phyloP scores from a whole-genome alignment of 768 basidiomycete genomes.

The Boletus vinaceobasis region DNA sequence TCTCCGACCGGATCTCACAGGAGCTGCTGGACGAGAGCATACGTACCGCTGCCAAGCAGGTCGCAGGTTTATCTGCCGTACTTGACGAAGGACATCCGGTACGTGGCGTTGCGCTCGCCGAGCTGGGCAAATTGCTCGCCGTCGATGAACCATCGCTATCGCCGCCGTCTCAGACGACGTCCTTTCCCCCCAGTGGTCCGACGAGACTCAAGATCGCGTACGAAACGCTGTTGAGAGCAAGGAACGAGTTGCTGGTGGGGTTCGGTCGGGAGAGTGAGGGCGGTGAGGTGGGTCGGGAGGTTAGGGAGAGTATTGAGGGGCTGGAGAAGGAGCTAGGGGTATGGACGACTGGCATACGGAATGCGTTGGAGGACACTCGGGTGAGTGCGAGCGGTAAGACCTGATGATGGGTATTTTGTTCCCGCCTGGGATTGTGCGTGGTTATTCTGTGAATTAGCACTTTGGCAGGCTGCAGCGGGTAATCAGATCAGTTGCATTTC shows the following conservation, averaged over 20 bases:
- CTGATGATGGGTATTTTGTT: neutral
- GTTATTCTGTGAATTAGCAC: neutral
- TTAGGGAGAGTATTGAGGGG: conserved; percentile 55
- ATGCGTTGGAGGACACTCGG: conserved; percentile 45
- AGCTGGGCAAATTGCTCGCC: conserved; percentile 76
- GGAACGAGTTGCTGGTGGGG: conserved; percentile 59
- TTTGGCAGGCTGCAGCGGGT: neutral
- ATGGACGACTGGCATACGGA: conserved; percentile 62
- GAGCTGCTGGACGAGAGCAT: conserved; percentile 62
- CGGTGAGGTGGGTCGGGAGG: conserved; percentile 63
- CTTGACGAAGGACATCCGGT: conserved; percentile 72
- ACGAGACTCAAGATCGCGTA: conserved; percentile 60
- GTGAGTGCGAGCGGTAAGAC: neutral
- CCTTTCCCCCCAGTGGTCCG: conserved; percentile 68
- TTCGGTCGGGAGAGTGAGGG: conserved; percentile 72
- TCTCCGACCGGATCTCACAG: conserved; percentile 41
- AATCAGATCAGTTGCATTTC: neutral
- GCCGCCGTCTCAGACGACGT: conserved; percentile 10
- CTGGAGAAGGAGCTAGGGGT: conserved; percentile 71
- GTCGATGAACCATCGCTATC: conserved; percentile 67
- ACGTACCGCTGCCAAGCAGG: conserved; percentile 50
- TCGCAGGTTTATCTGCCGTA: conserved; percentile 50
- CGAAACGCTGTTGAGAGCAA: conserved; percentile 60
- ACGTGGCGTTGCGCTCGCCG: conserved; percentile 68
- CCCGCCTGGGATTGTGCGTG: neutral